Conservation (phyloP, 2,329 filamentous ascomycete species). For the Aureobasidium sp. region DNA sequence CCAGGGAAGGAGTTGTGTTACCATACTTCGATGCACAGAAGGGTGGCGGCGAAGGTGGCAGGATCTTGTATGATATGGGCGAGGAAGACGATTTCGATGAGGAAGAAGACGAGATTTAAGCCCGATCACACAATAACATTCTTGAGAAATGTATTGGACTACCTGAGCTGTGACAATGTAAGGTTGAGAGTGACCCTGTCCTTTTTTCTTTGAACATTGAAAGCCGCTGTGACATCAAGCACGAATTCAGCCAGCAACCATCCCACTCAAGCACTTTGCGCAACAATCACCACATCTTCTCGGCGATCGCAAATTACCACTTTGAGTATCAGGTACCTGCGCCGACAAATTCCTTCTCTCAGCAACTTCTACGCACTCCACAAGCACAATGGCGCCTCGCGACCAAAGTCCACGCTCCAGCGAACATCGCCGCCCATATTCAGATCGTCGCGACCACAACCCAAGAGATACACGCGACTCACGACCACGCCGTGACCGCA, state of each 20-base stretch:
- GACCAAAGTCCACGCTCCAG: conserved; percentile 3
- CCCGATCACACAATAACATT: too few species aligned
- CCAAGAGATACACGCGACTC: not conserved
- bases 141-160: conserved; percentile 32
- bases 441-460: conserved; percentile 1
- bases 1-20: conserved; percentile 81
- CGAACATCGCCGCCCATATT: not conserved
- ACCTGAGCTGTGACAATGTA: not conserved
- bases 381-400: conserved; percentile 9
- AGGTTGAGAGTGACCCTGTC: not conserved
- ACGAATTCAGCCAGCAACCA: too few species aligned
- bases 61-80: conserved; percentile 96
- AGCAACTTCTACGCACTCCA: not conserved
- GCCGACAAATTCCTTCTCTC: not conserved
- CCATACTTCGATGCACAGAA: conserved; percentile 97
- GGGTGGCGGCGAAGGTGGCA: conserved; percentile 71
- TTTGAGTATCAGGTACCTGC: too few species aligned
- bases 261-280: not conserved
- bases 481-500: conserved; percentile 8
- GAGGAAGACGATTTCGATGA: conserved; percentile 95
- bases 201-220: not conserved
- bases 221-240: not conserved
- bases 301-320: not conserved
- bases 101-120: conserved; percentile 76
- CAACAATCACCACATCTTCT: not conserved